phyloP scores from a whole-genome alignment of 2,329 filamentous ascomycete species.

The Pseudogymnoascus sp. region DNA sequence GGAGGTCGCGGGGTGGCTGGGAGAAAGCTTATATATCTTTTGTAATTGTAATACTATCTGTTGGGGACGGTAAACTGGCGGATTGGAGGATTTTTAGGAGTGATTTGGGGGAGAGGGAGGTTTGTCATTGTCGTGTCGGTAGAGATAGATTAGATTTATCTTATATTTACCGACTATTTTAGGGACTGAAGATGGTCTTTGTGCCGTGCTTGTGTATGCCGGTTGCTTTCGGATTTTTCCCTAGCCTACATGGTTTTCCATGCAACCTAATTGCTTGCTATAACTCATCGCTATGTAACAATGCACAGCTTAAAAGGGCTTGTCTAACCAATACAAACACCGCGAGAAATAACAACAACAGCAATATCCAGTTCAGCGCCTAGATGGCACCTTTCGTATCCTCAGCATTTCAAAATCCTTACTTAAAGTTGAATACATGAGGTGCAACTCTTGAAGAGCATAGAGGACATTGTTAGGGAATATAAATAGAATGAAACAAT shows the following conservation, averaged over 20 bases:
- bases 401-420: not conserved
- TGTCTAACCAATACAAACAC: not conserved
- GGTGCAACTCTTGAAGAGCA: not conserved
- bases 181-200: not conserved
- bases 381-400: not conserved
- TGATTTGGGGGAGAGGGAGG: not conserved
- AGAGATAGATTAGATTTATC: not conserved
- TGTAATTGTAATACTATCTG: slow-evolving; percentile 4
- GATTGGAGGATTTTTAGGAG: not conserved
- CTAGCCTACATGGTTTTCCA: not conserved
- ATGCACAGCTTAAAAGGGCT: not conserved
- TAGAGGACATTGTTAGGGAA: not conserved
- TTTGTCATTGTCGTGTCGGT: not conserved
- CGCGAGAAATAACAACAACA: not conserved
- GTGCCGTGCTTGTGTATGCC: not conserved
- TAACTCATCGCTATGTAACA: not conserved
- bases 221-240: not conserved
- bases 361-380: not conserved
- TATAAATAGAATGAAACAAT: not conserved
- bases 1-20: not conserved
- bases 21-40: not conserved
- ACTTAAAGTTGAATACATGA: not conserved
- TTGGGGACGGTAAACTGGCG: slow-evolving; percentile 3
- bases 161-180: not conserved
- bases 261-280: not conserved